A percentile compares a stretch with the other conserved stretches of the same genome.
phyloP scores from a whole-genome alignment of 352 stramenopile species.

The Pythium utonaiense region DNA sequence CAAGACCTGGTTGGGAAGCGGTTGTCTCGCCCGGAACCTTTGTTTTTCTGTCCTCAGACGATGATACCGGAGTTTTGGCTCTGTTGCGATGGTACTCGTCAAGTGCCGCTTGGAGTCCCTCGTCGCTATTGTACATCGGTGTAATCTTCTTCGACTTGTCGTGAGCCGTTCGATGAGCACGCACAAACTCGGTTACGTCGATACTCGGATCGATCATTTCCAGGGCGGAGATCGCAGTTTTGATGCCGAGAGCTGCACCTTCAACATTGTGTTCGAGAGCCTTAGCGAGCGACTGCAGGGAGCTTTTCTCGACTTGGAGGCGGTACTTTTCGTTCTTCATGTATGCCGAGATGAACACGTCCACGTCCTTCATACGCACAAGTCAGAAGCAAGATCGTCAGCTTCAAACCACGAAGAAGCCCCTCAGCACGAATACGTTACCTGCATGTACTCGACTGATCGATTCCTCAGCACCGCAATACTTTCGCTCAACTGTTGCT shows the following conservation, averaged over 20 bases:
- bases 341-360: constrained; percentile 66
- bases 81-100: constrained; percentile 38
- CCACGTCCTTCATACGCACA: constrained; percentile 47
- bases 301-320: constrained; percentile 79
- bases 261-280: constrained; percentile 61
- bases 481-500: constrained; percentile 26
- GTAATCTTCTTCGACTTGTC: constrained; percentile 44
- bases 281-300: constrained; percentile 61
- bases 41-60: constrained; percentile 11
- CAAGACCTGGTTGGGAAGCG: constrained; percentile 5
- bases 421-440: constrained; percentile 13
- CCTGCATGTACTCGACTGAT: constrained; percentile 59
- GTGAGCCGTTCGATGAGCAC: constrained; percentile 39
- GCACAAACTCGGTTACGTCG: constrained; percentile 71
- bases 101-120: constrained; percentile 52
- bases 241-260: constrained; percentile 32
- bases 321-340: constrained; percentile 88
- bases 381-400: not conserved
- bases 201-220: constrained; percentile 47
- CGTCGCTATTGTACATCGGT: constrained; percentile 41
- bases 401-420: not conserved
- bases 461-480: constrained; percentile 32
- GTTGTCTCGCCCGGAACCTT: not conserved
- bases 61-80: constrained; percentile 12
- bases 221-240: constrained; percentile 38